phyloP scores from a whole-genome alignment of 495 filamentous ascomycete genomes.

The Thozetella sp. region DNA sequence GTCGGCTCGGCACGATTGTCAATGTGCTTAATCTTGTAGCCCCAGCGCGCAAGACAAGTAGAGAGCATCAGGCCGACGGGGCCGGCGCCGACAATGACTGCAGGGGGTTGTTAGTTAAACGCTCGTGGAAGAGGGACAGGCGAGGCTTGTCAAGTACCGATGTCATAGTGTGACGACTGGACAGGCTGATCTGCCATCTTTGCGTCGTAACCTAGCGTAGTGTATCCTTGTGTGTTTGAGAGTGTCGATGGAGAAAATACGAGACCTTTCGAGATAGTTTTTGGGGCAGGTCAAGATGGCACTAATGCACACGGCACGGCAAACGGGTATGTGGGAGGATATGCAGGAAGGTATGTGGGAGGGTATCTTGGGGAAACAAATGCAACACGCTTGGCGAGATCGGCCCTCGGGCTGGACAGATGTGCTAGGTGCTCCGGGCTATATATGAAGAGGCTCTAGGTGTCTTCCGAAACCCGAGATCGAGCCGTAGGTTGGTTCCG shows the following conservation, averaged over 20 bases:
- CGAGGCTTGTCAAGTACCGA: conserved; percentile 18
- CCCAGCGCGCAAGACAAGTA: conserved; percentile 75
- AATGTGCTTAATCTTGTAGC: conserved; percentile 69
- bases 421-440: background rate
- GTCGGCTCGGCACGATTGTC: conserved; percentile 73
- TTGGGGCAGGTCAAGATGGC: too few relatives aligned
- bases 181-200: background rate
- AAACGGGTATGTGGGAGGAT: too few relatives aligned
- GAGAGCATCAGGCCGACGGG: conserved; percentile 87
- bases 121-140: background rate
- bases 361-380: background rate
- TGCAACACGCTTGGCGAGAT: too few relatives aligned
- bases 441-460: background rate
- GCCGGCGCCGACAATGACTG: conserved; percentile 85
- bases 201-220: background rate
- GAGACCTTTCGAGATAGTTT: too few relatives aligned
- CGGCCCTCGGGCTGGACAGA: too few relatives aligned
- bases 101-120: background rate
- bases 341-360: too few relatives aligned
- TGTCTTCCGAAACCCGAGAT: background rate
- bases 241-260: too few relatives aligned
- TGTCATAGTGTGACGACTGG: conserved; percentile 25
- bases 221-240: background rate
- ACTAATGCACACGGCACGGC: too few relatives aligned
- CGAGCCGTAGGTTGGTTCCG: background rate